phyloP scores from a whole-genome alignment of 306 rosid genomes.

The Gynostemma pentaphyllum region DNA sequence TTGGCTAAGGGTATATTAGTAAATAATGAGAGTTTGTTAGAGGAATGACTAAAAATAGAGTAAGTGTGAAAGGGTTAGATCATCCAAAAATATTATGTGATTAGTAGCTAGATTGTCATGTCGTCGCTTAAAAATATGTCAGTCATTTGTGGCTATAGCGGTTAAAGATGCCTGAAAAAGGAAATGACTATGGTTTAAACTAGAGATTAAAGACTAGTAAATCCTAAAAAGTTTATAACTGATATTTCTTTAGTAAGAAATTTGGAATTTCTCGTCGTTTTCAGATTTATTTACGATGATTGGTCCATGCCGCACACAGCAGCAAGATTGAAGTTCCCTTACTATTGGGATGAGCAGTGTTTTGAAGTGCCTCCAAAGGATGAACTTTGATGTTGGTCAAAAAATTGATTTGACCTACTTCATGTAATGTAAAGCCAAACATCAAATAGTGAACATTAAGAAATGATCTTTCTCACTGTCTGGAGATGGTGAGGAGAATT shows the following conservation, averaged over 20 bases:
- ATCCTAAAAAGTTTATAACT: neutral
- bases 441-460: neutral
- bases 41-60: too few species aligned
- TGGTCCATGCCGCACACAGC: conserved; percentile 94
- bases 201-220: neutral
- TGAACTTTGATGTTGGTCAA: conserved; percentile 33
- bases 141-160: neutral
- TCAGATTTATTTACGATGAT: conserved; percentile 66
- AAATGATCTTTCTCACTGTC: neutral
- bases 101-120: too few species aligned
- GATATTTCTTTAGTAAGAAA: neutral
- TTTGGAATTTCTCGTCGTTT: neutral
- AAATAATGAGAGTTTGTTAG: too few species aligned
- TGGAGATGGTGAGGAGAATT: neutral
- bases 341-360: conserved; percentile 72
- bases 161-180: neutral
- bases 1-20: too few species aligned
- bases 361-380: conserved; percentile 44
- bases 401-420: neutral
- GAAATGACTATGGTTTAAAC: neutral
- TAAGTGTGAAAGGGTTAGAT: too few species aligned
- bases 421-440: neutral
- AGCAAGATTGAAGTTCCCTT: conserved; percentile 69
- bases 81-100: too few species aligned
- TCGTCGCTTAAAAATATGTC: neutral